Evolutionary conservation across 163 green algal species (phyloP), one percentile per base, ranked within the genome.

Genomic region (Prototheca cutis): DNA sequence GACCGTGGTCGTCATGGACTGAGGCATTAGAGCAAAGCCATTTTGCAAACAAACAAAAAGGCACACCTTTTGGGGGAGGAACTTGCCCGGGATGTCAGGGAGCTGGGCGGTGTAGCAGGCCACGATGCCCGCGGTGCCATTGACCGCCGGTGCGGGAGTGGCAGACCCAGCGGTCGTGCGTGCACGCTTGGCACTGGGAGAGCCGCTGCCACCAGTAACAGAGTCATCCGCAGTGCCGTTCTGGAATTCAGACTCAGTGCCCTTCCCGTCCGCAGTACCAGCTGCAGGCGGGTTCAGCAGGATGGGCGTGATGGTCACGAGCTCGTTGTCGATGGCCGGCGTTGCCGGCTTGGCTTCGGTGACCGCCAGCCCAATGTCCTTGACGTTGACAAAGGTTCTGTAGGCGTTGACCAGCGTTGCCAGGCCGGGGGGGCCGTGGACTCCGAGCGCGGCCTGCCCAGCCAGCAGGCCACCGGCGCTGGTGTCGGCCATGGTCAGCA

Each of bases 21-120:
- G n/a, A n/a, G n/a, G n/a, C n/a, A n/a, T n/a, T n/a, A n/a, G n/a
- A 45, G 36, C 36, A 10, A 45, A 45, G 36, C 36, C 36, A 10
- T 45, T 45, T 15, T 45, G 13, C 36, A n/a, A n/a, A n/a, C n/a
- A n/a, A n/a, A n/a, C n/a, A n/a, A n/a, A n/a, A n/a, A n/a, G n/a
- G 65, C 65, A 78, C 67, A 68, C 80, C 52, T 81, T 82, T 32
- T 81, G 61, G 1, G 71, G 62, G 31, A 76, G 58, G 52, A 95
- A 94, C 69, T 94, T 94, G 49, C 88, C 87, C 42, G 79, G 75
- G 6, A 84, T 72, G 30, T 69, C 71, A 0, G 75, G 48, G 52
- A 97, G 66, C 70, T 89, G 59, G 58, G 80, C 84, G 1, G 89
- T 40, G 69, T 90, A 92, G 65, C 65, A 84, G 2, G 65, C 59